A percentile compares a stretch with the other conserved stretches of the same genome.
phyloP scores from a whole-genome alignment of 164 flowering plant genomes.

The Buxus sempervirens region DNA sequence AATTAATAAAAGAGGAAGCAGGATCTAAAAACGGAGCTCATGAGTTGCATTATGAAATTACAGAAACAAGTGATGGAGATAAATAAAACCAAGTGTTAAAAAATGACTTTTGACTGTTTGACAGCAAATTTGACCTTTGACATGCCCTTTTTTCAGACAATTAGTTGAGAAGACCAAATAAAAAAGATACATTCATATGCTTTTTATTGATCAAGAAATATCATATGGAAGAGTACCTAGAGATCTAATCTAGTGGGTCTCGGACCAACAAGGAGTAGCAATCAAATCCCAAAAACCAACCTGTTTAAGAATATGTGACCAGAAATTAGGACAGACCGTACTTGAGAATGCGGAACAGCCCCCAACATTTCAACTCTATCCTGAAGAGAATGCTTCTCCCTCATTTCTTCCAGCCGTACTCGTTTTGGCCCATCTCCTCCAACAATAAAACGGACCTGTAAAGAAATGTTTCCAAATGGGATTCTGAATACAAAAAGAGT shows the following conservation, averaged over 20 bases:
- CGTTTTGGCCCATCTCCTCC: slow-evolving; percentile 99
- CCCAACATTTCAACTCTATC: slow-evolving; percentile 99
- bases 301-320: slow-evolving; percentile 97
- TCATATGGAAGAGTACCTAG: neutral
- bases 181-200: too few species aligned
- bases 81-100: too few species aligned
- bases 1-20: too few species aligned
- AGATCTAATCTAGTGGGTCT: neutral
- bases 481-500: slow-evolving; percentile 5
- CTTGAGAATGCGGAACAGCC: slow-evolving; percentile 94
- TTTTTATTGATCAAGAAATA: too few species aligned
- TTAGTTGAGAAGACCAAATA: too few species aligned
- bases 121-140: too few species aligned
- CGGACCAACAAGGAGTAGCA: neutral
- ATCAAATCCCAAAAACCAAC: slow-evolving; percentile 22
- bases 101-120: too few species aligned
- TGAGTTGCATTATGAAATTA: too few species aligned
- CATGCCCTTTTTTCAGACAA: too few species aligned
- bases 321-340: slow-evolving; percentile 71
- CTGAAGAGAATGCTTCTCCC: slow-evolving; percentile 91
- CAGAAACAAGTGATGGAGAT: too few species aligned
- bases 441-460: slow-evolving; percentile 81
- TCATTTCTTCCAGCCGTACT: slow-evolving; percentile 93
- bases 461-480: slow-evolving; percentile 10
- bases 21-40: too few species aligned